phyloP scores from a whole-genome alignment of 192 early-diverging fungal species.

The Gryganskiella cystojenkinii region DNA sequence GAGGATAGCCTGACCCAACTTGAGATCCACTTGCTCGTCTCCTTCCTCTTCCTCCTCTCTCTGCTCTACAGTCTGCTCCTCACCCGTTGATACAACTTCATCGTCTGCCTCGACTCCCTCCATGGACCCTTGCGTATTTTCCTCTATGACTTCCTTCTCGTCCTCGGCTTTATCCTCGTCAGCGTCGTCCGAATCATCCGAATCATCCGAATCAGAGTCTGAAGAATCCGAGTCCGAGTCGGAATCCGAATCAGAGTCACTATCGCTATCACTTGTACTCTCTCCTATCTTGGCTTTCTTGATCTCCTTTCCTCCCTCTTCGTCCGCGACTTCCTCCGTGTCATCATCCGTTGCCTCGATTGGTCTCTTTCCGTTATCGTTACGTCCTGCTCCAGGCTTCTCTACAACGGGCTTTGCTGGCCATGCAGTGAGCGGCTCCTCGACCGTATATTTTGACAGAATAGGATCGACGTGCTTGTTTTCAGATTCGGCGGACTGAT shows the following conservation, averaged over 20 bases:
- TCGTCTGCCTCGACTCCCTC: neutral
- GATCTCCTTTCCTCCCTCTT: neutral
- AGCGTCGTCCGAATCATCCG: slow-evolving; percentile 1
- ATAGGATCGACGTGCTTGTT: neutral
- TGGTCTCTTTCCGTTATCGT: neutral
- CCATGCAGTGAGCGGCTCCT: slow-evolving; percentile 23
- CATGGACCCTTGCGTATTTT: neutral
- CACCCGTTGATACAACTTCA: neutral
- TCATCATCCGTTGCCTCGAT: slow-evolving; percentile 8
- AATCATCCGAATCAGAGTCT: slow-evolving; percentile 8
- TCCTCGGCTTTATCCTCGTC: neutral
- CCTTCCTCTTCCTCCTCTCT: neutral
- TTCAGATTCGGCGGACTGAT: neutral
- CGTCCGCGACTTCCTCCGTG: neutral
- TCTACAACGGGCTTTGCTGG: slow-evolving; percentile 6
- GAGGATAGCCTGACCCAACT: slow-evolving; percentile 38
- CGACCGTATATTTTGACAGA: slow-evolving; percentile 31
- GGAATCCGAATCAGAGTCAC: neutral
- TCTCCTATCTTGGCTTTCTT: slow-evolving; percentile 4
- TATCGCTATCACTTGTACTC: slow-evolving; percentile 5
- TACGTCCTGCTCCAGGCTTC: neutral
- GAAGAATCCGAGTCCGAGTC: slow-evolving; percentile 15
- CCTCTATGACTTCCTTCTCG: neutral
- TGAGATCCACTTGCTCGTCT: neutral
- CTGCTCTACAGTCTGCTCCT: neutral